Percentiles rank a stretch among this genome's conserved stretches.
Conservation (phyloP, 345 rosid species). For the Rhodamnia argentea region DNA sequence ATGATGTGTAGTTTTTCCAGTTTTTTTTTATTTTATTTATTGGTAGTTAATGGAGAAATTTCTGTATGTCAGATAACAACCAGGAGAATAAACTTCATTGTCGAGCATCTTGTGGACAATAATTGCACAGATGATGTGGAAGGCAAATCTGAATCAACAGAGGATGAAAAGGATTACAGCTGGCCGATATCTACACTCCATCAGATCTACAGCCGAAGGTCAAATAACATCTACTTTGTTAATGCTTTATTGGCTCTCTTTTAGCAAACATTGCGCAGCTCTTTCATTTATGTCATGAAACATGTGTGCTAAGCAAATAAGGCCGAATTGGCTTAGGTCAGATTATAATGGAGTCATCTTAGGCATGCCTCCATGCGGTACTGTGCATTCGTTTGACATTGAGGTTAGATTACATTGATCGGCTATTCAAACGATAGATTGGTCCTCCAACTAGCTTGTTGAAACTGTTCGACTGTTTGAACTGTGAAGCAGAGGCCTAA, state of each 20-base stretch:
- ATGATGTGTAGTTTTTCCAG: neutral
- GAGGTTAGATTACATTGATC: neutral
- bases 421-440: neutral
- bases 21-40: neutral
- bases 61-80: slow-evolving; percentile 71
- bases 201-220: slow-evolving; percentile 97
- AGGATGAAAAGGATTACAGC: slow-evolving; percentile 71
- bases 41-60: neutral
- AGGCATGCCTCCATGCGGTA: neutral
- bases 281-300: neutral
- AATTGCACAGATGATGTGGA: slow-evolving; percentile 26
- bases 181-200: slow-evolving; percentile 87
- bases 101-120: slow-evolving; percentile 45
- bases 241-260: neutral
- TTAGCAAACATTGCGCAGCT: neutral
- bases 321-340: neutral
- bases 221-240: slow-evolving; percentile 7
- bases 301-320: neutral
- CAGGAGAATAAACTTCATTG: slow-evolving; percentile 84
- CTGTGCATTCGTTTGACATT: neutral
- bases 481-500: neutral
- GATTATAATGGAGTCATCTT: neutral
- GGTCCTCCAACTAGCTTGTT: neutral
- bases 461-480: neutral
- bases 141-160: slow-evolving; percentile 29